Conservation (phyloP, 1,284 basidiomycete genomes). For the Apiotrichum mycotoxinovorans region DNA sequence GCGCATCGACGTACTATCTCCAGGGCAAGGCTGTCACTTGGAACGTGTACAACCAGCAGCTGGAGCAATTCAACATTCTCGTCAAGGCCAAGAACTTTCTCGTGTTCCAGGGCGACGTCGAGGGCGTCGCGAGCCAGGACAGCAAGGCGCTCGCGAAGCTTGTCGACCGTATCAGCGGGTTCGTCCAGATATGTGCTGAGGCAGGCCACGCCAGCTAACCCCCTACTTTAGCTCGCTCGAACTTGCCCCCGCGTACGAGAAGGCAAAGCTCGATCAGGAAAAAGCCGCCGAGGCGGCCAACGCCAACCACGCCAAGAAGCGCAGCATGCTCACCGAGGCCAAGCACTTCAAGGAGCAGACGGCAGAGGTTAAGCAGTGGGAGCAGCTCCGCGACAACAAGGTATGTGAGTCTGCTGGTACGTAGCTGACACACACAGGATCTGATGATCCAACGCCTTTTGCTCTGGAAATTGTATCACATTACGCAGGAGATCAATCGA, state of each 20-base stretch:
- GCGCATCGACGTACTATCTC: constrained; percentile 82
- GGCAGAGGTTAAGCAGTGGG: constrained; percentile 84
- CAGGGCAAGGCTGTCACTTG: constrained; percentile 76
- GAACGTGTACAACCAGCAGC: constrained; percentile 76
- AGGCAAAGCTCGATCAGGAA: constrained; percentile 79
- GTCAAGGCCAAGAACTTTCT: constrained; percentile 99
- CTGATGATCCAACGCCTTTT: constrained; percentile 74
- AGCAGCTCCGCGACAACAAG: constrained; percentile 67
- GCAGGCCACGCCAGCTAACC: not conserved
- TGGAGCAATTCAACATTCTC: constrained; percentile 87
- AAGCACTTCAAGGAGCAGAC: constrained; percentile 98
- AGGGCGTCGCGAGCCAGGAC: constrained; percentile 93
- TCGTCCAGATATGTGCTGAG: constrained; percentile 20
- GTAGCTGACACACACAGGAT: constrained; percentile 56
- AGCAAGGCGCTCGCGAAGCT: constrained; percentile 83
- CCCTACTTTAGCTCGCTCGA: constrained; percentile 64
- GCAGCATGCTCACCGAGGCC: constrained; percentile 90
- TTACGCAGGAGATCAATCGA: constrained; percentile 72
- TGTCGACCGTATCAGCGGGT: constrained; percentile 92
- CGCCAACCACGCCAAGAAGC: constrained; percentile 86
- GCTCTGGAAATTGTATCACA: constrained; percentile 86
- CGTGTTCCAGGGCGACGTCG: constrained; percentile 99
- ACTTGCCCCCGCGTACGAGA: constrained; percentile 82
- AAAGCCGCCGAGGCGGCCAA: constrained; percentile 89
- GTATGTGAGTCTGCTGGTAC: constrained; percentile 52